Evolutionary conservation across 1,284 basidiomycete species (phyloP).

Genomic region (Rhodotorula sp.): DNA sequence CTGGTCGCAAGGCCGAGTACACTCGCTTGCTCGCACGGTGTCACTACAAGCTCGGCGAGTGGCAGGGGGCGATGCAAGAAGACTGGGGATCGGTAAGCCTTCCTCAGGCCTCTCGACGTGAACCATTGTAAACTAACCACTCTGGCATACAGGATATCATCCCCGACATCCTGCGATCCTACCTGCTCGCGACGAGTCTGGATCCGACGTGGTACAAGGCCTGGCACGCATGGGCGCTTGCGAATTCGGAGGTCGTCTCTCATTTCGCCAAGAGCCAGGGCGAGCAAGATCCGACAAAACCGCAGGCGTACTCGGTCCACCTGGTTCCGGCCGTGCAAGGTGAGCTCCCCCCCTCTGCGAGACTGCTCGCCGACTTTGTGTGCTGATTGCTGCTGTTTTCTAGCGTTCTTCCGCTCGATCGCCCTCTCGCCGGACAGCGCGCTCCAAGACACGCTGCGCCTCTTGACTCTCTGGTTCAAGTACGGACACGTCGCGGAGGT

Average conservation of each 20-base stretch:
- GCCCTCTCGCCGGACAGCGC: constrained; percentile 85
- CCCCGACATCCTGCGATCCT: constrained; percentile 78
- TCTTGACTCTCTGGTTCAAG: constrained; percentile 98
- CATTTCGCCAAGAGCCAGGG: constrained; percentile 54
- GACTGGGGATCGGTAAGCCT: constrained; percentile 68
- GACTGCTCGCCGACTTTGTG: background rate
- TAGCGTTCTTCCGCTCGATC: constrained; percentile 95
- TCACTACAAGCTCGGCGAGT: constrained; percentile 95
- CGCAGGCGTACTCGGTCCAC: constrained; percentile 66
- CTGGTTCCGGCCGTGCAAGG: constrained; percentile 95
- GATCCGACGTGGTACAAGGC: constrained; percentile 97
- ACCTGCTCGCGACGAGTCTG: constrained; percentile 84
- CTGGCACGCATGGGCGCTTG: constrained; percentile 98
- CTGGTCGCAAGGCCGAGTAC: constrained; percentile 67
- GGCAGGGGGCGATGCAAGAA: constrained; percentile 77
- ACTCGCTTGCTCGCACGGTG: constrained; percentile 90
- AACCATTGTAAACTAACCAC: background rate
- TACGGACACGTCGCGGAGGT: constrained; percentile 91
- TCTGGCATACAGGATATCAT: constrained; percentile 62
- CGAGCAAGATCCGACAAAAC: constrained; percentile 69
- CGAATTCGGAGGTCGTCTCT: constrained; percentile 93
- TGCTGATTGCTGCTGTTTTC: background rate
- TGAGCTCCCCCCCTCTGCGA: constrained; percentile 46
- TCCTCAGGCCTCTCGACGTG: constrained; percentile 13
- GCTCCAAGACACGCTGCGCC: constrained; percentile 88